phyloP scores from a whole-genome alignment of 192 early-diverging fungal genomes.

The Thamnidium elegans region DNA sequence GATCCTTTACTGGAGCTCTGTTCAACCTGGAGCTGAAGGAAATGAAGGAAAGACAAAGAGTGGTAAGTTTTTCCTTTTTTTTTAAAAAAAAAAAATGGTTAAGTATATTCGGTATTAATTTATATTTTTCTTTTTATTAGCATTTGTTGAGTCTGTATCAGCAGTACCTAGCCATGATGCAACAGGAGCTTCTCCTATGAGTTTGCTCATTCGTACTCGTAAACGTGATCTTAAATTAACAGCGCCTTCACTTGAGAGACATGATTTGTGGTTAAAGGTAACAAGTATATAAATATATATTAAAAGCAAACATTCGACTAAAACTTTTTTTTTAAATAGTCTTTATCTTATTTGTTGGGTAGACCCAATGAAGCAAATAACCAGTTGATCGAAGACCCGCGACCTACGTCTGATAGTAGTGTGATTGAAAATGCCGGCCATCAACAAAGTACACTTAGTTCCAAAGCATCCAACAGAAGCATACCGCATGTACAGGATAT shows the following conservation, averaged over 20 bases:
- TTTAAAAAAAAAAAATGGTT: conserved; percentile 51
- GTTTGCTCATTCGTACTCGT: conserved; percentile 65
- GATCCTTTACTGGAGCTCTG: conserved; percentile 72
- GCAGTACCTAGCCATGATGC: conserved; percentile 49
- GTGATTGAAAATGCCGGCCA: conserved; percentile 11
- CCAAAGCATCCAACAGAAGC: background rate
- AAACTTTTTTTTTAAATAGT: conserved; percentile 14
- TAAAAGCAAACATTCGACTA: background rate
- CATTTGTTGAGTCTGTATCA: conserved; percentile 60
- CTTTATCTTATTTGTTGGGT: conserved; percentile 27
- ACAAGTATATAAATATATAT: background rate
- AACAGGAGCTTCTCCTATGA: conserved; percentile 43
- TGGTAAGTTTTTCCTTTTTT: conserved; percentile 40
- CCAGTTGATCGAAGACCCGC: conserved; percentile 8
- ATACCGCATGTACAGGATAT: background rate
- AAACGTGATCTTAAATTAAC: conserved; percentile 73
- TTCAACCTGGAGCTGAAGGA: conserved; percentile 55
- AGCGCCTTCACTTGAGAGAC: conserved; percentile 61
- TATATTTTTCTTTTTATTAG: conserved; percentile 40
- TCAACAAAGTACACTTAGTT: conserved; percentile 4
- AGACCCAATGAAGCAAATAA: conserved; percentile 6
- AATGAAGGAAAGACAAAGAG: conserved; percentile 46
- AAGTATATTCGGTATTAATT: conserved; percentile 7
- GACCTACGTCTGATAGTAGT: background rate
- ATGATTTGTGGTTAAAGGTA: conserved; percentile 75